These are phyloP conservation scores for Saccharomycopsis fermentans DNA, from an alignment of 805 yeast species.

Conservation along the genomic window DNA sequence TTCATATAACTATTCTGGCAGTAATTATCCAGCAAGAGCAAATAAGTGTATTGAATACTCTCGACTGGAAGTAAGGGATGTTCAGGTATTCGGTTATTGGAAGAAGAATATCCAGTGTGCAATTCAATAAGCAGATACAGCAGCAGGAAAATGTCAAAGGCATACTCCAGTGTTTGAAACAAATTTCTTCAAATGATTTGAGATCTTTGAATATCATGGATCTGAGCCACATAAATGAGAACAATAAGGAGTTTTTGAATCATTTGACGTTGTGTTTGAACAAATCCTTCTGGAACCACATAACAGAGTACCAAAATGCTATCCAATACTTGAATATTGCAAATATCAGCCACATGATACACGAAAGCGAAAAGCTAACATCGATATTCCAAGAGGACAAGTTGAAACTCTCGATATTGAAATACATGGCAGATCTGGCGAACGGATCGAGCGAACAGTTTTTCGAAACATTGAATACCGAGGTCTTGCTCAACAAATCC, in stretches of 20 bases:
- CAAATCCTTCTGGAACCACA: neutral
- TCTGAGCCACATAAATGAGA: neutral
- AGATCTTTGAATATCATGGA: neutral
- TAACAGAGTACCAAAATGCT: neutral
- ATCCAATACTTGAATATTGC: neutral
- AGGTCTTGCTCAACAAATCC: neutral
- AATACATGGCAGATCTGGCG: neutral
- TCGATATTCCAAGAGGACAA: neutral
- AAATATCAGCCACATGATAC: neutral
- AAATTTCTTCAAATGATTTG: neutral
- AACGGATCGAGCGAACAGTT: neutral
- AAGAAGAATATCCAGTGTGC: neutral
- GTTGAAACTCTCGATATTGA: neutral
- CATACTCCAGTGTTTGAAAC: neutral
- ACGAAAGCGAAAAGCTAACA: neutral
- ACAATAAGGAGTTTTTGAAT: neutral
- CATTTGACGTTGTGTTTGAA: neutral
- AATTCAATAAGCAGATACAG: neutral
- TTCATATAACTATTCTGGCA: no score
- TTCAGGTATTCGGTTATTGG: neutral
- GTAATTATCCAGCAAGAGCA: no score
- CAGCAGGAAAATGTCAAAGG: neutral
- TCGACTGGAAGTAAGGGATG: neutral
- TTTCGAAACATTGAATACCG: neutral
- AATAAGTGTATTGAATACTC: neutral